phyloP scores from a whole-genome alignment of 148 eudicot species.

The Cornus controversa region DNA sequence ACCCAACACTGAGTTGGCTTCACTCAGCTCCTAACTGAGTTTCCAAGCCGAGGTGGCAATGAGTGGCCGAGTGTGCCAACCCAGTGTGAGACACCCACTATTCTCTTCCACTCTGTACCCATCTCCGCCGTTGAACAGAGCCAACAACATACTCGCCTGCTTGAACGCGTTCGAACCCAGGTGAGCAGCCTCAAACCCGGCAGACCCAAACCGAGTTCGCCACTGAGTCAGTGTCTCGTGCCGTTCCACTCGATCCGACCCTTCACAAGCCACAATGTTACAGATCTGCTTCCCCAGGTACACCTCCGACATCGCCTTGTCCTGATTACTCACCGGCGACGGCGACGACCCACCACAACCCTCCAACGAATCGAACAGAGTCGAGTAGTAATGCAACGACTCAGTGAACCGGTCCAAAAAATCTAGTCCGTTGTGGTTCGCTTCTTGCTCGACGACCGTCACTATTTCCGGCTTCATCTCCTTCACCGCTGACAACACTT shows the following conservation, averaged over 20 bases:
- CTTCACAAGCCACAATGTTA: constrained; percentile 78
- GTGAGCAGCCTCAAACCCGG: constrained; percentile 58
- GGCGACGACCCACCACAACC: constrained; percentile 21
- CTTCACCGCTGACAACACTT: constrained; percentile 39
- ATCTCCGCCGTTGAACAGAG: constrained; percentile 55
- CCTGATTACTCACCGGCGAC: constrained; percentile 22
- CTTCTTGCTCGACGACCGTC: constrained; percentile 72
- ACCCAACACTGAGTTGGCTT: constrained; percentile 1
- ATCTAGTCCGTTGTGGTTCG: constrained; percentile 54
- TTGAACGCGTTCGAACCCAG: constrained; percentile 70
- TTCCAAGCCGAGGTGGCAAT: constrained; percentile 86
- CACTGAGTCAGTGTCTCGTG: constrained; percentile 66
- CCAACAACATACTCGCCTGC: constrained; percentile 69
- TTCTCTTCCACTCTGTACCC: constrained; percentile 80
- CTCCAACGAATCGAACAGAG: constrained; percentile 72
- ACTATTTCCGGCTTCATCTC: constrained; percentile 58
- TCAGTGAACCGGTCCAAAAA: constrained; percentile 77
- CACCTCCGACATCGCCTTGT: constrained; percentile 67
- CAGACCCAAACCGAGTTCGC: constrained; percentile 46
- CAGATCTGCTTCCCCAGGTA: constrained; percentile 69
- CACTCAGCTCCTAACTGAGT: constrained; percentile 19
- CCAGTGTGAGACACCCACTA: constrained; percentile 67
- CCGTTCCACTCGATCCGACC: constrained; percentile 59
- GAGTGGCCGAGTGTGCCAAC: constrained; percentile 73
- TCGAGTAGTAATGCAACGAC: constrained; percentile 66